A percentile compares a stretch with the other conserved stretches of the same genome.
phyloP scores from a whole-genome alignment of 768 basidiomycete genomes.

The Coprinopsis marcescibilis region DNA sequence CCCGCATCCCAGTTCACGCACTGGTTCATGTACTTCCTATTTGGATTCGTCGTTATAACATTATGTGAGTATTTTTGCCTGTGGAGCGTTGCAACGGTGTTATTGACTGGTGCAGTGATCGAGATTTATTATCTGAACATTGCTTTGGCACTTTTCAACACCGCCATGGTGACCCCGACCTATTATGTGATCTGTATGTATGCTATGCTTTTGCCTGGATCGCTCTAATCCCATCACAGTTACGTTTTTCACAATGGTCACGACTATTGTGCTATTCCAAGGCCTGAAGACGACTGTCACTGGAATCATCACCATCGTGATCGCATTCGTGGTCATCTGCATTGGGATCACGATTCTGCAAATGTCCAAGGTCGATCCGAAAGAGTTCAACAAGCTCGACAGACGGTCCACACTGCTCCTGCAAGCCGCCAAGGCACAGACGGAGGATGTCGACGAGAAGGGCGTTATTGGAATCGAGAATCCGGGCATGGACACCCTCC shows the following conservation, averaged over 20 bases:
- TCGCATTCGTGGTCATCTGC: constrained; percentile 90
- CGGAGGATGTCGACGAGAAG: constrained; percentile 61
- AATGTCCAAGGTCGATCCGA: constrained; percentile 92
- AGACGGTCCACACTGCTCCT: constrained; percentile 86
- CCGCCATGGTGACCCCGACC: constrained; percentile 81
- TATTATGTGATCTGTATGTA: constrained; percentile 79
- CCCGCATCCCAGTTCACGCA: constrained; percentile 61
- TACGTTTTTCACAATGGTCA: constrained; percentile 81
- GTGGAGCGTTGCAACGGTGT: not conserved
- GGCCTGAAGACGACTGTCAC: constrained; percentile 73
- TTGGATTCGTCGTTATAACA: constrained; percentile 79
- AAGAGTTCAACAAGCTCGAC: constrained; percentile 72
- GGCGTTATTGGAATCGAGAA: constrained; percentile 64
- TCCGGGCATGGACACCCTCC: constrained; percentile 87
- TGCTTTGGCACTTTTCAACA: constrained; percentile 93
- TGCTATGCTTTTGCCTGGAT: constrained; percentile 3
- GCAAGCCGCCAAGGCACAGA: constrained; percentile 71
- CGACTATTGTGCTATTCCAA: constrained; percentile 85
- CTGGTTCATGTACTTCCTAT: constrained; percentile 88
- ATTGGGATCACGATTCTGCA: constrained; percentile 93
- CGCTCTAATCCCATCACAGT: constrained; percentile 37
- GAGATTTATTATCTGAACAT: constrained; percentile 96
- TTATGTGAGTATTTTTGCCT: constrained; percentile 50
- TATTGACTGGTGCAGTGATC: constrained; percentile 44
- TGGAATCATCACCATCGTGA: constrained; percentile 84